Evolutionary conservation across 768 basidiomycete genomes (phyloP).

Genomic region (Porpolomopsis calyptriformis): DNA sequence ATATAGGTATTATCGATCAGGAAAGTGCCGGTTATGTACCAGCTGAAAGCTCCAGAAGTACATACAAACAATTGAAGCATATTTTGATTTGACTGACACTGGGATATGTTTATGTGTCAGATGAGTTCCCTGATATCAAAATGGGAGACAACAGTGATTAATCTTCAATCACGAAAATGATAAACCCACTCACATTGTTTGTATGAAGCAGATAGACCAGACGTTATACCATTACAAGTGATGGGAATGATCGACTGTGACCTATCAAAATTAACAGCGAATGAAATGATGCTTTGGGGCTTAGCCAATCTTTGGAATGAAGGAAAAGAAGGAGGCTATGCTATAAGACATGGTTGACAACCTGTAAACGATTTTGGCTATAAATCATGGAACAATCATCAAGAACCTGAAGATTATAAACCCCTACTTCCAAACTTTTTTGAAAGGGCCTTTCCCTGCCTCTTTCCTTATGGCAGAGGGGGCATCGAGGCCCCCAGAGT

Average conservation of each 20-base stretch:
- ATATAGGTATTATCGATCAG: slow-evolving; percentile 10
- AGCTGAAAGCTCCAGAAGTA: slow-evolving; percentile 1
- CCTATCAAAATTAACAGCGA: slow-evolving; percentile 12
- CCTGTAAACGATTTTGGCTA: slow-evolving; percentile 23
- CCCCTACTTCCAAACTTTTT: slow-evolving; percentile 12
- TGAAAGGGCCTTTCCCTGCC: slow-evolving; percentile 15
- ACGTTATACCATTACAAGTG: slow-evolving; percentile 19
- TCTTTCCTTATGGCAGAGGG: slow-evolving; percentile 24
- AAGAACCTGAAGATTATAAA: not conserved
- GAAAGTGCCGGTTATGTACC: slow-evolving; percentile 26
- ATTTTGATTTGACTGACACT: too few relatives aligned
- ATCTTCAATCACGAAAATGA: too few relatives aligned
- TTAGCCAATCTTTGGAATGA: slow-evolving; percentile 13
- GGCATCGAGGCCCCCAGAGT: too few relatives aligned
- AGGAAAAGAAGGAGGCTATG: slow-evolving; percentile 16
- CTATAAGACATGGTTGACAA: slow-evolving; percentile 13
- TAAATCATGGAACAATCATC: too few relatives aligned
- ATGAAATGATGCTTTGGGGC: slow-evolving; percentile 16
- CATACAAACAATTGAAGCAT: not conserved
- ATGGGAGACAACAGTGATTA: too few relatives aligned
- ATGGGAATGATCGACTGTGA: slow-evolving; percentile 21
- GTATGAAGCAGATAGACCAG: slow-evolving; percentile 22
- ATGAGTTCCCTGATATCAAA: too few relatives aligned
- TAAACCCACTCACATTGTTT: too few relatives aligned
- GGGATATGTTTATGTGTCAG: too few relatives aligned